phyloP scores from a whole-genome alignment of 345 rosid genomes.

The Turritis glabra region DNA sequence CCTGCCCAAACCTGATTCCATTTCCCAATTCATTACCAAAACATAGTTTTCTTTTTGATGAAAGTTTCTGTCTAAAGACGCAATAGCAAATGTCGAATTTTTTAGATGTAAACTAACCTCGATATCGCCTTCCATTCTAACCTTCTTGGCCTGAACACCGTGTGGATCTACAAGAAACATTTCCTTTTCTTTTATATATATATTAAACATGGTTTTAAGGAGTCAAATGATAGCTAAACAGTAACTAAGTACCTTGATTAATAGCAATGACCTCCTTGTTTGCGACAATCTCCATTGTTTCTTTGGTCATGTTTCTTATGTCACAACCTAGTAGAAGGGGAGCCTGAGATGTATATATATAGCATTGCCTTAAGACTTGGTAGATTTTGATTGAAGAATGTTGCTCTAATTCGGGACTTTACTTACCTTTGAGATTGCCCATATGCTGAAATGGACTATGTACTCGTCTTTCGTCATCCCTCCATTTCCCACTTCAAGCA shows the following conservation, averaged over 20 bases:
- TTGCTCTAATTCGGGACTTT: not conserved
- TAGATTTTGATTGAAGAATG: not conserved
- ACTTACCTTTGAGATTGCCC: conserved; percentile 91
- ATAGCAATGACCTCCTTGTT: conserved; percentile 82
- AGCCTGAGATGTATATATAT: conserved; percentile 45
- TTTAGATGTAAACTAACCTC: conserved; percentile 49
- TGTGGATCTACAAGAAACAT: conserved; percentile 50
- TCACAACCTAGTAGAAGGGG: conserved; percentile 85
- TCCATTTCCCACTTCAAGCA: conserved; percentile 99
- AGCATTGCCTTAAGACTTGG: not conserved
- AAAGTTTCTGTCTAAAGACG: not conserved
- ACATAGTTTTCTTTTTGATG: not conserved
- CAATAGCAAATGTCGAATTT: not conserved
- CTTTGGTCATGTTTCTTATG: conserved; percentile 64
- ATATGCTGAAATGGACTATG: conserved; percentile 82
- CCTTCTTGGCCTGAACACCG: conserved; percentile 85
- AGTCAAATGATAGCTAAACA: not conserved
- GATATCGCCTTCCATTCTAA: conserved; percentile 56
- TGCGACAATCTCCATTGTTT: conserved; percentile 52
- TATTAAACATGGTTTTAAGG: conserved; percentile 1
- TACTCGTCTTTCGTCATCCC: conserved; percentile 90
- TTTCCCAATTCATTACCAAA: conserved; percentile 12
- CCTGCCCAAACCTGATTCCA: conserved; percentile 73
- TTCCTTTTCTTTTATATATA: not conserved
- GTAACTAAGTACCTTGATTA: conserved; percentile 62